Percentiles rank a stretch among this genome's conserved stretches.
Conservation (phyloP, 305 asterid species). For the Fraxinus sp. region DNA sequence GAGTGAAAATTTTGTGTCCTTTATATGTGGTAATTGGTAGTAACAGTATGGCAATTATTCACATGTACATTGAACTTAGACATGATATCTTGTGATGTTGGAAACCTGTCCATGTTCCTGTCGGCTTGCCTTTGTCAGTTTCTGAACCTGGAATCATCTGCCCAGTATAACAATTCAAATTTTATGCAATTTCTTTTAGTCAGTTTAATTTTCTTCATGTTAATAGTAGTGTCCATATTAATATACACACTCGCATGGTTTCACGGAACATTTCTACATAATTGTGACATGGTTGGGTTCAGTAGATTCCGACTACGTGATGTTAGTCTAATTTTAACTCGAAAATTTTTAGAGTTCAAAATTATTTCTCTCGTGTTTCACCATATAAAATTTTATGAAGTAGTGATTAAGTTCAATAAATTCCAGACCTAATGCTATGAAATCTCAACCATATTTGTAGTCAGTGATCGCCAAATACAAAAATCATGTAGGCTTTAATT, state of each 20-base stretch:
- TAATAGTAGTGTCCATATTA: background rate
- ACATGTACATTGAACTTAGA: conserved; percentile 35
- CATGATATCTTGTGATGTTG: conserved; percentile 6
- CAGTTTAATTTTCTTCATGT: background rate
- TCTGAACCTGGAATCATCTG: background rate
- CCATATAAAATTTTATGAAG: background rate
- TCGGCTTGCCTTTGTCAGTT: background rate
- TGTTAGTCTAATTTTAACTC: background rate
- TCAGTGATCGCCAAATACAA: too few species aligned
- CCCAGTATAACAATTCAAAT: background rate
- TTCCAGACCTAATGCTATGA: background rate
- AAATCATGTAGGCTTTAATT: too few species aligned
- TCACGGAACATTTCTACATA: background rate
- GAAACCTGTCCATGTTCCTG: background rate
- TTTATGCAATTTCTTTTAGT: background rate
- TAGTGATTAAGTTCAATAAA: background rate
- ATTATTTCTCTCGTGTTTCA: background rate
- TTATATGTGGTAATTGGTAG: background rate
- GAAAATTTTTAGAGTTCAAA: background rate
- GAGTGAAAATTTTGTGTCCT: background rate
- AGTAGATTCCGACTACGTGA: background rate
- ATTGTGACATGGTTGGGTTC: background rate
- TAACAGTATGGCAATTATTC: background rate
- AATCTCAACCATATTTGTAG: background rate
- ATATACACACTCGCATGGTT: background rate